Conservation (phyloP, 148 eudicot genomes). For the Chenopodium formosanum region DNA sequence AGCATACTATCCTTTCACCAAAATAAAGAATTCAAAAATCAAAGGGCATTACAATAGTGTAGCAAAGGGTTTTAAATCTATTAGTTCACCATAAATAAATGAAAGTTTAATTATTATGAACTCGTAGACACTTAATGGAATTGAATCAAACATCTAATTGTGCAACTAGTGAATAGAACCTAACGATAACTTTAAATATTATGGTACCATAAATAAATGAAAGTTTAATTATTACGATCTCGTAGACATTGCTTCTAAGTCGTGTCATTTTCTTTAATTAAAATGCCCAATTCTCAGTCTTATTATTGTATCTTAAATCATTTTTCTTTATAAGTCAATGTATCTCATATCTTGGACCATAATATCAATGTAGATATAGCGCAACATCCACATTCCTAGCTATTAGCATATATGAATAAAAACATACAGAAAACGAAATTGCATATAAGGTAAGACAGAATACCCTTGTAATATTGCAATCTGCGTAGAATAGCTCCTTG, state of each 20-base stretch:
- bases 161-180: neutral
- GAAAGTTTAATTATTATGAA: neutral
- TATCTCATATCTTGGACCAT: neutral
- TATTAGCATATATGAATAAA: neutral
- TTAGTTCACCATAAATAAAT: neutral
- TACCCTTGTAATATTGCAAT: slow-evolving; percentile 8
- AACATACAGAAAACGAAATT: neutral
- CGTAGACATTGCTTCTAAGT: neutral
- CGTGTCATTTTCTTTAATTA: neutral
- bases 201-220: neutral
- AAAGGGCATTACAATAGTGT: neutral
- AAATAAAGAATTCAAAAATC: neutral
- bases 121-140: neutral
- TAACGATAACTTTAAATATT: neutral
- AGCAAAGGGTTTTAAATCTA: neutral
- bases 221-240: neutral
- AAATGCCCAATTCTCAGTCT: neutral
- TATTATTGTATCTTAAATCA: neutral
- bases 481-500: slow-evolving; percentile 3
- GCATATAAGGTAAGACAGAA: neutral
- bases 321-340: neutral
- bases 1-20: neutral
- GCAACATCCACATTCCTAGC: neutral
- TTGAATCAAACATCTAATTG: neutral
- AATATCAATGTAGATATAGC: neutral